These are phyloP conservation scores for Citrullus mucosospermus DNA, from an alignment of 306 rosid species.

Conservation along the genomic window DNA sequence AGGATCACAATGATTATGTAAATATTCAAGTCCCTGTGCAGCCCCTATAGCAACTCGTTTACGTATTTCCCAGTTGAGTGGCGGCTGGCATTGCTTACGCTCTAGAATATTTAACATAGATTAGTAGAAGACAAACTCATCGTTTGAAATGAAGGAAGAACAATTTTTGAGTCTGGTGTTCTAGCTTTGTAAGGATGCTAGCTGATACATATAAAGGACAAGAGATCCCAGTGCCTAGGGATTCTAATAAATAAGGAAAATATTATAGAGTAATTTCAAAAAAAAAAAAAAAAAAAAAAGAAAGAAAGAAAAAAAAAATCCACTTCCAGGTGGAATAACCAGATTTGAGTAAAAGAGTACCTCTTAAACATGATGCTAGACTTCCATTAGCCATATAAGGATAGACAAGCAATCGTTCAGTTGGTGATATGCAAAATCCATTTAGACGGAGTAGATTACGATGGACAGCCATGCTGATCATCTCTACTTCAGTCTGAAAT, in stretches of 20 bases:
- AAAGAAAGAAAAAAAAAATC: too few species aligned
- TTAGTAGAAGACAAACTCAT: background rate
- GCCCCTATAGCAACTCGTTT: conserved; percentile 62
- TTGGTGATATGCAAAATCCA: conserved; percentile 94
- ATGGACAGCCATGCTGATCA: conserved; percentile 96
- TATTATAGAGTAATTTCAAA: too few species aligned
- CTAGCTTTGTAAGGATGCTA: background rate
- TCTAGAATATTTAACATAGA: conserved; percentile 24
- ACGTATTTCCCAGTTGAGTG: conserved; percentile 58
- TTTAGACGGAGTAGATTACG: conserved; percentile 78
- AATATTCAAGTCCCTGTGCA: conserved; percentile 81
- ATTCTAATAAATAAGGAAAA: too few species aligned
- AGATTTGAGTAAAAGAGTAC: conserved; percentile 14
- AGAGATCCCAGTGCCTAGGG: background rate
- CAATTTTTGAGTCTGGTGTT: background rate
- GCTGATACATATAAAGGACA: background rate
- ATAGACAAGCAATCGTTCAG: conserved; percentile 86
- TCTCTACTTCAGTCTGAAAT: conserved; percentile 85
- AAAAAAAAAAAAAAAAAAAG: too few species aligned
- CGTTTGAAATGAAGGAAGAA: background rate
- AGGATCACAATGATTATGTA: conserved; percentile 91
- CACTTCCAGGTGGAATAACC: background rate
- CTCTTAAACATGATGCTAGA: conserved; percentile 89
- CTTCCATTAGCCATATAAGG: conserved; percentile 89
- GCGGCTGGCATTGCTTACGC: conserved; percentile 34